Evolutionary conservation across 805 yeast genomes (phyloP).

Genomic region (Ogataea naganishii): DNA sequence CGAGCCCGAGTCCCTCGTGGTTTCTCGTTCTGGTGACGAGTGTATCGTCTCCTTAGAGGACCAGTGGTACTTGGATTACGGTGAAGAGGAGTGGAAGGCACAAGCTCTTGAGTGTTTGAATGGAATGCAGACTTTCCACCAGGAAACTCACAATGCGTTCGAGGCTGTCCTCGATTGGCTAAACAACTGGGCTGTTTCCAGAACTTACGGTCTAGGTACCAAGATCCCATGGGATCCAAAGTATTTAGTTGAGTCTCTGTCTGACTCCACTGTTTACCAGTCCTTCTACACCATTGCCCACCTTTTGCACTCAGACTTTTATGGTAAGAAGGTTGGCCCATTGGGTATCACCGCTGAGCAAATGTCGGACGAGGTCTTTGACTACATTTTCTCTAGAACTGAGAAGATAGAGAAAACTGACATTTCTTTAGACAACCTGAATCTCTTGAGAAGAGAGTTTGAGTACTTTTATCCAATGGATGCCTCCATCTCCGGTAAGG

Average conservation of each 20-base stretch:
- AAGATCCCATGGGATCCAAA: constrained; percentile 94
- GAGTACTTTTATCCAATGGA: constrained; percentile 96
- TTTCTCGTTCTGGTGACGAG: constrained; percentile 93
- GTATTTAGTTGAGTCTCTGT: constrained; percentile 86
- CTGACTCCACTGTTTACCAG: constrained; percentile 95
- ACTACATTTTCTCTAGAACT: constrained; percentile 72
- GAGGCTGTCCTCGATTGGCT: constrained; percentile 95
- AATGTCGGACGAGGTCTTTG: constrained; percentile 90
- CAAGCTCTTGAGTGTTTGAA: constrained; percentile 74
- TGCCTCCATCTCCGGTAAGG: constrained; percentile 88
- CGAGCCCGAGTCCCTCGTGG: constrained; percentile 87
- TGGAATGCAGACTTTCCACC: constrained; percentile 66
- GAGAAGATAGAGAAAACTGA: constrained; percentile 47
- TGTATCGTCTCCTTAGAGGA: constrained; percentile 96
- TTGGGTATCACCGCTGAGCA: constrained; percentile 71
- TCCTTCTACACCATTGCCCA: constrained; percentile 89
- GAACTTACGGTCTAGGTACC: constrained; percentile 94
- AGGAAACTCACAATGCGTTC: constrained; percentile 84
- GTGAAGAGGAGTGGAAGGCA: constrained; percentile 85
- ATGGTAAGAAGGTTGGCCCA: constrained; percentile 69
- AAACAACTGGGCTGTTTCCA: constrained; percentile 96
- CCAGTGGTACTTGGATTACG: constrained; percentile 97
- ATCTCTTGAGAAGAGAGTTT: constrained; percentile 81
- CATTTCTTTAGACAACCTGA: constrained; percentile 60
- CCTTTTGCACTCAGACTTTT: constrained; percentile 76